Percentiles rank a stretch among this genome's conserved stretches.
Conservation (phyloP, 352 stramenopile genomes). For the Globisporangium orthogonon region DNA sequence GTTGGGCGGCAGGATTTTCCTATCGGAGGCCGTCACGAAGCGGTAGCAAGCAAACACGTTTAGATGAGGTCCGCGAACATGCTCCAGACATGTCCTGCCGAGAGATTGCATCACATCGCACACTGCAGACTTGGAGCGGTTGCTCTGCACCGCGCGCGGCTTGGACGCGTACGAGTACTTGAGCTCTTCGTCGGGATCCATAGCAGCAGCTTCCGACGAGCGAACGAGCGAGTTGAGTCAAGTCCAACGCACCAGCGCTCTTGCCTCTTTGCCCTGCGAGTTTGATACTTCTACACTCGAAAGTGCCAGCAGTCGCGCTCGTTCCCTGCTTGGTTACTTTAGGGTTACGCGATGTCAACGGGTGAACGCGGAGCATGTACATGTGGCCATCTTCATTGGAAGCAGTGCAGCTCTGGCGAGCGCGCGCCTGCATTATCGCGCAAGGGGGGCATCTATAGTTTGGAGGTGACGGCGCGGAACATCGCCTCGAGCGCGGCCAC, state of each 20-base stretch:
- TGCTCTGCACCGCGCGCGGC: slow-evolving; percentile 61
- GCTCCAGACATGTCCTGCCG: too few species aligned
- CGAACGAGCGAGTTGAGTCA: too few species aligned
- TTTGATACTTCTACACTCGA: too few species aligned
- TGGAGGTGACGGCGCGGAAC: slow-evolving; percentile 21
- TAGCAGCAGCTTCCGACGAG: slow-evolving; percentile 1
- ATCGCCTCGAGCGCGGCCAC: slow-evolving; percentile 37
- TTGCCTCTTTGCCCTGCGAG: background rate
- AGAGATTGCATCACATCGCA: background rate
- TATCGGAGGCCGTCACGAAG: background rate
- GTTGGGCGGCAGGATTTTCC: slow-evolving; percentile 35
- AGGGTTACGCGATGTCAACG: too few species aligned
- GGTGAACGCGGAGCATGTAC: too few species aligned
- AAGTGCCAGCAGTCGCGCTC: too few species aligned
- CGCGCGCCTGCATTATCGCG: background rate
- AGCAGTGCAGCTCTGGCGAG: too few species aligned
- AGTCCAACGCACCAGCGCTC: background rate
- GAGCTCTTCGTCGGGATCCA: slow-evolving; percentile 45
- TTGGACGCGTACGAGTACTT: slow-evolving; percentile 79
- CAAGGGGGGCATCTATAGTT: background rate
- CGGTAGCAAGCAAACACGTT: background rate
- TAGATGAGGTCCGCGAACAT: background rate
- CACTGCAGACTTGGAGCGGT: slow-evolving; percentile 30
- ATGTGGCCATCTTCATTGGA: too few species aligned
- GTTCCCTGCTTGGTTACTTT: too few species aligned